These are phyloP conservation scores for Lotmaria passim DNA, from an alignment of 208 protist genomes.

Conservation along the genomic window DNA sequence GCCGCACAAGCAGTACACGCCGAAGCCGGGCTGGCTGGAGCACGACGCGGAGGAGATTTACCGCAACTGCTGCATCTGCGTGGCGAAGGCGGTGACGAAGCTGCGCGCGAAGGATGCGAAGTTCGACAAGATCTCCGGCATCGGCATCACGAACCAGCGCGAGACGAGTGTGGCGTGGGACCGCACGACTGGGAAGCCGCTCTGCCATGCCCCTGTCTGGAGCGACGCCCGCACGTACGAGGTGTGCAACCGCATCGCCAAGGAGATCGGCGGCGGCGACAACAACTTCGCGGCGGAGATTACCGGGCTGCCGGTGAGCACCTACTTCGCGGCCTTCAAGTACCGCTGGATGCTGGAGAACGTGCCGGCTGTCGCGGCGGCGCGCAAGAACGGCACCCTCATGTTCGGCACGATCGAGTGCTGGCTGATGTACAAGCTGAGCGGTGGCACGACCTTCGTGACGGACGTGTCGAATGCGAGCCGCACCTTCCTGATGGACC, in stretches of 20 bases:
- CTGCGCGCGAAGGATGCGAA: slow-evolving; percentile 42
- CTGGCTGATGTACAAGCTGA: slow-evolving; percentile 98
- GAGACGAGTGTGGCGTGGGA: slow-evolving; percentile 99
- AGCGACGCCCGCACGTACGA: slow-evolving; percentile 80
- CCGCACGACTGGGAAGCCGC: slow-evolving; percentile 88
- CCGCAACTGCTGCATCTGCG: slow-evolving; percentile 67
- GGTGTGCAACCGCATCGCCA: slow-evolving; percentile 45
- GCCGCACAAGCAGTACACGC: slow-evolving; percentile 77
- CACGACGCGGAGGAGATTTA: slow-evolving; percentile 96
- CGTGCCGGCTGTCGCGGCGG: slow-evolving; percentile 76
- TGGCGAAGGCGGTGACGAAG: slow-evolving; percentile 59
- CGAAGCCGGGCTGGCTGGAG: slow-evolving; percentile 94
- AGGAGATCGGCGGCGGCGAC: slow-evolving; percentile 50
- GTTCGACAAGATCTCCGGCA: slow-evolving; percentile 56
- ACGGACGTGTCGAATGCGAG: slow-evolving; percentile 98
- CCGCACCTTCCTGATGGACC: slow-evolving; percentile 98
- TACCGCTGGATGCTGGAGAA: slow-evolving; percentile 97
- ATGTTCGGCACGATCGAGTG: slow-evolving; percentile 98
- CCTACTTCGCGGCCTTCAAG: slow-evolving; percentile 98
- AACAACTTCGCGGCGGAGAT: slow-evolving; percentile 43
- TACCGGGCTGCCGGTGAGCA: slow-evolving; percentile 93
- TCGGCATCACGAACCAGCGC: slow-evolving; percentile 99
- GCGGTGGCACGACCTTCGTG: slow-evolving; percentile 77
- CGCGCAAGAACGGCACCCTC: slow-evolving; percentile 59
- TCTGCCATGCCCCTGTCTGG: slow-evolving; percentile 97